Conservation (phyloP, 1,284 basidiomycete species). For the Athelia psychrophila region DNA sequence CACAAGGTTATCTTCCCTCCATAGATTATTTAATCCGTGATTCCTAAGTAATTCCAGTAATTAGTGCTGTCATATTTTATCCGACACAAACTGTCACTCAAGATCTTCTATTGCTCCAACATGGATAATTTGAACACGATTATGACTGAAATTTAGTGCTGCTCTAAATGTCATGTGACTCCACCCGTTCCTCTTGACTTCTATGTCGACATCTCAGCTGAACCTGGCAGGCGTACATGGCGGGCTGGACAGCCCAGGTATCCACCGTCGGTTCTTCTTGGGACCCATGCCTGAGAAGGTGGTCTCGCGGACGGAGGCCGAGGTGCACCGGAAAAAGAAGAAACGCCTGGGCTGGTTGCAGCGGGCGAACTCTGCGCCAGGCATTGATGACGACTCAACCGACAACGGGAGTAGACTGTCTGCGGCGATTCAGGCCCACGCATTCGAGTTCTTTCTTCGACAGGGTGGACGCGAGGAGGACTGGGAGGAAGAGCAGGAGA, state of each 20-base stretch:
- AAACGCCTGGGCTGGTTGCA: constrained; percentile 1
- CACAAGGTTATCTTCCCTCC: too few species aligned
- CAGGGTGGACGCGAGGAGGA: constrained; percentile 61
- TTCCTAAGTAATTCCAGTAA: too few species aligned
- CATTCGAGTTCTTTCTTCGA: constrained; percentile 59
- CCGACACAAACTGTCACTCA: too few species aligned
- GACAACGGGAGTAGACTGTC: constrained; percentile 35
- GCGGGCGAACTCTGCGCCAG: constrained; percentile 5
- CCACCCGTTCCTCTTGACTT: not conserved
- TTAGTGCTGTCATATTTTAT: too few species aligned
- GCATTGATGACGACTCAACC: constrained; percentile 20
- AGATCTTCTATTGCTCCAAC: too few species aligned
- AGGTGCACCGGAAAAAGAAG: constrained; percentile 23
- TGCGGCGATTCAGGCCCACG: constrained; percentile 52
- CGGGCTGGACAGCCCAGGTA: constrained; percentile 16
- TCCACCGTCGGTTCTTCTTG: constrained; percentile 47
- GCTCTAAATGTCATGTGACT: too few species aligned
- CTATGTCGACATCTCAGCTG: constrained; percentile 24
- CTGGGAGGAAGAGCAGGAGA: constrained; percentile 58
- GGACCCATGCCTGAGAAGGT: constrained; percentile 65
- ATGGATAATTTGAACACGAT: too few species aligned
- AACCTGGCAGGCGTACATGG: constrained; percentile 20
- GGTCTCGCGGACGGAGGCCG: constrained; percentile 31
- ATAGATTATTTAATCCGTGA: too few species aligned
- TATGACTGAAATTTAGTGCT: too few species aligned